phyloP scores from a whole-genome alignment of 2,329 filamentous ascomycete species.

The Pseudogymnoascus sp. region DNA sequence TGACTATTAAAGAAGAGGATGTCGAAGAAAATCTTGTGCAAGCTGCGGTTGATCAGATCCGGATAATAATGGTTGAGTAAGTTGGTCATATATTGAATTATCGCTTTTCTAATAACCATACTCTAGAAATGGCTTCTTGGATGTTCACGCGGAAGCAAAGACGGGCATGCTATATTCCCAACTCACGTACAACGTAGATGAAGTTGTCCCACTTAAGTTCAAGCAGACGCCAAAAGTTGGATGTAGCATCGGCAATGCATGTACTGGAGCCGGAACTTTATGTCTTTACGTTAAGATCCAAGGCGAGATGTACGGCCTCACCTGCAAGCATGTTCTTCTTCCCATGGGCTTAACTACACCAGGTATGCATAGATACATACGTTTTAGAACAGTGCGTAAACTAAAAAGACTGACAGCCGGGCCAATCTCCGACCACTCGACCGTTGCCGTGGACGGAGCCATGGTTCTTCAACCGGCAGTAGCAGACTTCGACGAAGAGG shows the following conservation, averaged over 20 bases:
- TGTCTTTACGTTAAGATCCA: not conserved
- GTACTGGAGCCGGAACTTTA: not conserved
- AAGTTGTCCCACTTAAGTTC: not conserved
- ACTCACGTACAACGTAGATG: not conserved
- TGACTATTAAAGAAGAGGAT: not conserved
- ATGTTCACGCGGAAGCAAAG: slow-evolving; percentile 7
- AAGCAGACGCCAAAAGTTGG: not conserved
- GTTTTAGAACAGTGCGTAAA: not conserved
- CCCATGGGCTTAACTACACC: not conserved
- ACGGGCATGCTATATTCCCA: not conserved
- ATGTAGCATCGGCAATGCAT: not conserved
- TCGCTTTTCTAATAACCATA: not conserved
- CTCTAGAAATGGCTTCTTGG: not conserved
- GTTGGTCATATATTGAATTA: not conserved
- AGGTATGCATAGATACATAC: not conserved
- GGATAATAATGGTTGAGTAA: not conserved
- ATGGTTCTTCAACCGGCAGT: not conserved
- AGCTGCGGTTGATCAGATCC: not conserved
- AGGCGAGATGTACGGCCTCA: not conserved
- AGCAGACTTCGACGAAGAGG: not conserved
- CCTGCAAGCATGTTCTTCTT: not conserved
- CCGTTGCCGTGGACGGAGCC: not conserved
- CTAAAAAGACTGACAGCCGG: not conserved
- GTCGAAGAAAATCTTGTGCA: not conserved
- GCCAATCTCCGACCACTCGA: not conserved